Base-by-base conservation (phyloP, 192 early-diverging fungal species). In the Backusella westeae region DNA sequence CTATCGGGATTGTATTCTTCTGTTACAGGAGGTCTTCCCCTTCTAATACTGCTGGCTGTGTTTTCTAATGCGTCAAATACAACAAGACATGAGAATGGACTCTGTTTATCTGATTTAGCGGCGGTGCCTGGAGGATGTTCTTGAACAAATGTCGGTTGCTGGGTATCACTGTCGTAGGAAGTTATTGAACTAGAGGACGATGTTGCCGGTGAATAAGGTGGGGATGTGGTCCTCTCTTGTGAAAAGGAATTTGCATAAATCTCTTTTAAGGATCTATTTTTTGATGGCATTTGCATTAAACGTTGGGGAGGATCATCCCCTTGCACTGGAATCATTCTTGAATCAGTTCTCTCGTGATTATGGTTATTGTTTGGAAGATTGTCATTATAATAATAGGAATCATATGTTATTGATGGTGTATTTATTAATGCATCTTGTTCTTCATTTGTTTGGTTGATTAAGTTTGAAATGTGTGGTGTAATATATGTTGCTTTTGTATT, bases 281-380 rank as follows among this genome's bases (percentile, higher is more conserved):
- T 23, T 56, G 76, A 77, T 17, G 34, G 59, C 34, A 21, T 14
- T 39, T 23, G 32, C n/a, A 71, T n/a, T 36, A 77, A 35, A 8
- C 21, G 26, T 17, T 69, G 69, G 17, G 63, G 76, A 44, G 76
- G 76, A 29, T 77, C 76, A 53, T 77, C 4, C 0, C 70, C 76
- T 32, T 77, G 76, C 2, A 77, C 15, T 34, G 76, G 70, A 8
- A 29, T 23, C 21, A 63, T 63, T 3, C 7, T 29, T 29, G 12
- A 63, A 1, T 29, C 26, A 1, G 23, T 21, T n/a, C 29, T 23
- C 3, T 63, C 56, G 12, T 63, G 3, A 26, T 14, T 9, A 56
- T 56, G n/a, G 23, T 5, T 44, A 17, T 17, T 17, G 15, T 44
- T 44, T 12, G 38, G 3, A 39, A 39, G 12, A 12, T 10, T 39